Base-by-base conservation (phyloP, 768 basidiomycete species). In the Lentinula guzmanii region DNA sequence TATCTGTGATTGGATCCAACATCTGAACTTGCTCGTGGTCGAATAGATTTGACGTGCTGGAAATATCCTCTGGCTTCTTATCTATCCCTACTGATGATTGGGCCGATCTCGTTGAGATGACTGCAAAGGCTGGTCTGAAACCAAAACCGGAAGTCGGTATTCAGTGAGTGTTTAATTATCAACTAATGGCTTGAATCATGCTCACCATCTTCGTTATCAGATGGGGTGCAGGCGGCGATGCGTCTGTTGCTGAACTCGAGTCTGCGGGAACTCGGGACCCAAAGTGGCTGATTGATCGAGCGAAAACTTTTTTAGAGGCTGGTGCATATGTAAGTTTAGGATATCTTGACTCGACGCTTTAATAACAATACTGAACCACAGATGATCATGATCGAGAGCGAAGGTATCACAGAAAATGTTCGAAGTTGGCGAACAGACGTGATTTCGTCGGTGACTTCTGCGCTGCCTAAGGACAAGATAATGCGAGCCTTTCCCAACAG, bases 331-430 rank as follows among this genome's bases (percentile, higher is more conserved):
- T 66, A 41, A 1, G 67, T 35, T 39, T 8, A 0, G 9, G 13
- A 39, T 28, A 28, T 28, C 28, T 28, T 28, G 3, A 28, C 28
- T 28, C 28, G 28, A 28, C 28, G 28, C 28, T 0, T 56, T 37
- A 15, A 11, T 28, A 34, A 15, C 16, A 5, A 15, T n/a, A 5
- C 5, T 35, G 21, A 34, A 9, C 18, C 4, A 39, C 37, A 68
- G 65, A 77, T 77, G 70, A 73, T 79, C 50, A 76, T 77, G 77
- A 80, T 79, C 52, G 78, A 80, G 64, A 77, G 75, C 60, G 79
- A 77, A 61, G 76, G 78, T 11, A 79, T 80, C 64, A 79, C 77
- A 0, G 78, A 80, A 65, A 80, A 79, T 66, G 78, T 80, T 33
- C 66, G 69, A 43, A 65, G 61, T 15, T 77, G 74, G 76, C 72